Evolutionary conservation across 257 asterid species (phyloP).

Genomic region (Lycium ferocissimum): DNA sequence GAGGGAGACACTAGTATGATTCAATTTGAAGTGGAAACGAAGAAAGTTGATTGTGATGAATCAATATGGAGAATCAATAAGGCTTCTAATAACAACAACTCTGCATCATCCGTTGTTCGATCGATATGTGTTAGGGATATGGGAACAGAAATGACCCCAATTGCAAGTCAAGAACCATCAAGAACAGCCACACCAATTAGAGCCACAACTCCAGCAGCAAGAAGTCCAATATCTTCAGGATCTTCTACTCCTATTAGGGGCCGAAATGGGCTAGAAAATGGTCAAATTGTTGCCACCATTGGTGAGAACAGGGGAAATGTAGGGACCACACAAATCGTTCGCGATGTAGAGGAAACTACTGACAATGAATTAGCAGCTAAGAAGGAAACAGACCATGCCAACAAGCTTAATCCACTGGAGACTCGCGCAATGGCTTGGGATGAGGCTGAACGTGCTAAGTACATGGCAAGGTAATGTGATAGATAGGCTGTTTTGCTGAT

Average conservation of each 20-base stretch:
- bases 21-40: slow-evolving; percentile 61
- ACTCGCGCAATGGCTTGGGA: slow-evolving; percentile 90
- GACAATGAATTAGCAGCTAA: slow-evolving; percentile 32
- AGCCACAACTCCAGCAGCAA: slow-evolving; percentile 63
- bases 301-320: slow-evolving; percentile 45
- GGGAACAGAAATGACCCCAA: slow-evolving; percentile 98
- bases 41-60: slow-evolving; percentile 74
- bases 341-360: slow-evolving; percentile 46
- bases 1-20: slow-evolving; percentile 49
- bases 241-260: slow-evolving; percentile 61
- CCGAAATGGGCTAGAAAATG: slow-evolving; percentile 47
- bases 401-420: slow-evolving; percentile 66
- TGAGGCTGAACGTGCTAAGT: slow-evolving; percentile 91
- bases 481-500: neutral
- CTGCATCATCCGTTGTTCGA: slow-evolving; percentile 53
- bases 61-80: slow-evolving; percentile 73
- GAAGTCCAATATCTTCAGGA: slow-evolving; percentile 72
- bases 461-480: slow-evolving; percentile 74
- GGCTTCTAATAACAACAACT: slow-evolving; percentile 44
- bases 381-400: slow-evolving; percentile 35
- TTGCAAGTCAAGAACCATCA: slow-evolving; percentile 91
- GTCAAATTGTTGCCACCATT: slow-evolving; percentile 39
- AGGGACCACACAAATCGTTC: slow-evolving; percentile 42
- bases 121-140: slow-evolving; percentile 86
- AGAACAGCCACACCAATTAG: slow-evolving; percentile 86